Evolutionary conservation across 2,329 filamentous ascomycete species (phyloP), one percentile per base, ranked within the genome.

Genomic region (Microdochium nivale): DNA sequence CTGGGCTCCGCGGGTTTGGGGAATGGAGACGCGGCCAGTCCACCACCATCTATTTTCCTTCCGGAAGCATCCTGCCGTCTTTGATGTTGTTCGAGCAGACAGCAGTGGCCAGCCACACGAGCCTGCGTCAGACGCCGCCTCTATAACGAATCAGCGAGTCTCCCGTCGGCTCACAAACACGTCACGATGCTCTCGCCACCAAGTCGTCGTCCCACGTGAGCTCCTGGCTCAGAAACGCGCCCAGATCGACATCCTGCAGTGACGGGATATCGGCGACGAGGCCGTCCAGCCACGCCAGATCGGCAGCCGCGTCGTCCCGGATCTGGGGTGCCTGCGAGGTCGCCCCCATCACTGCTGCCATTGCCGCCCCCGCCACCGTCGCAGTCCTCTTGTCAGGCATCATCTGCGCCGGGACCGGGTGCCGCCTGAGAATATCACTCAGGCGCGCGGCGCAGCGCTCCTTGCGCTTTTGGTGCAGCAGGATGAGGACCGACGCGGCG

Each of bases 401-500:
- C 43, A 48, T 13, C 40, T 44, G 40, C 13, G 62, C 61, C 21
- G 65, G 62, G 3, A 63, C 58, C 2, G 67, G 63, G 48, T 69
- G 69, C 0, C 56, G 59, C 35, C 66, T 62, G 8, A 75, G 53
- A 1, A 74, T 65, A n/a, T 70, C 65, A 0, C 59, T 60, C 4
- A 79, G 60, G 0, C 63, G 54, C 0, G 63, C 60, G 0, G 69
- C 62, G 10, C 68, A 67, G 19, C 75, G 72, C 53, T 77, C 72
- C 49, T 76, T 77, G n/a, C 70, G 64, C 7, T 71, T 67, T 52
- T 79, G 74, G 40, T 80, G 77, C 44, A 81, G 63, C 0, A 75
- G 62, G 11, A 81, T 70, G 16, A 83, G 68, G 24, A 80, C 61
- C 13, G 75, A 77, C 1, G 79, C 78, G 0, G 78, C 80, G 14